Conservation (phyloP, 495 filamentous ascomycete species). For the Aspergillus ellipticus region DNA sequence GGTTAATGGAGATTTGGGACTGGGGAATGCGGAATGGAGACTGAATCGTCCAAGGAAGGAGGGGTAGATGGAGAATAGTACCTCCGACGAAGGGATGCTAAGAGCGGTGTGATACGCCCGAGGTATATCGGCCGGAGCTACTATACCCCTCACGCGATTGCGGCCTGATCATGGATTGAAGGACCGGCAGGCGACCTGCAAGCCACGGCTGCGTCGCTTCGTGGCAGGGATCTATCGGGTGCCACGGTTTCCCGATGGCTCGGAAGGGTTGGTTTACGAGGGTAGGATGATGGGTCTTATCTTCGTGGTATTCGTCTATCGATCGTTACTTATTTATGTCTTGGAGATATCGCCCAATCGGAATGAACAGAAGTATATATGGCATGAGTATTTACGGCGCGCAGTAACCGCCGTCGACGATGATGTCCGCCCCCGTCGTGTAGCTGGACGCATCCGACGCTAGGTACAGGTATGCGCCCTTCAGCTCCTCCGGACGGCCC, state of each 20-base stretch:
- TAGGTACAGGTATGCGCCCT: conserved; percentile 85
- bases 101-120: too few relatives aligned
- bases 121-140: too few relatives aligned
- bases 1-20: too few relatives aligned
- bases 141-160: not conserved
- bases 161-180: not conserved
- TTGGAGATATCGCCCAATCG: not conserved
- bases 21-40: too few relatives aligned
- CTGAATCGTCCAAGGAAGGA: too few relatives aligned
- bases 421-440: conserved; percentile 73
- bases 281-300: not conserved
- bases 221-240: not conserved
- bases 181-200: not conserved
- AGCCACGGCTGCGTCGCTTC: conserved; percentile 8
- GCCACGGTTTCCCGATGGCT: too few relatives aligned
- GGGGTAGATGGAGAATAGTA: too few relatives aligned
- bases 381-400: conserved; percentile 33
- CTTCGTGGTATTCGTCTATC: not conserved
- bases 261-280: not conserved
- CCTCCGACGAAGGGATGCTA: too few relatives aligned
- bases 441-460: conserved; percentile 80
- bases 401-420: conserved; percentile 62
- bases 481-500: conserved; percentile 64
- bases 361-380: too few relatives aligned
- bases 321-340: not conserved